Evolutionary conservation across 179 eudicot genomes (phyloP).

Genomic region (Spinacia oleracea): DNA sequence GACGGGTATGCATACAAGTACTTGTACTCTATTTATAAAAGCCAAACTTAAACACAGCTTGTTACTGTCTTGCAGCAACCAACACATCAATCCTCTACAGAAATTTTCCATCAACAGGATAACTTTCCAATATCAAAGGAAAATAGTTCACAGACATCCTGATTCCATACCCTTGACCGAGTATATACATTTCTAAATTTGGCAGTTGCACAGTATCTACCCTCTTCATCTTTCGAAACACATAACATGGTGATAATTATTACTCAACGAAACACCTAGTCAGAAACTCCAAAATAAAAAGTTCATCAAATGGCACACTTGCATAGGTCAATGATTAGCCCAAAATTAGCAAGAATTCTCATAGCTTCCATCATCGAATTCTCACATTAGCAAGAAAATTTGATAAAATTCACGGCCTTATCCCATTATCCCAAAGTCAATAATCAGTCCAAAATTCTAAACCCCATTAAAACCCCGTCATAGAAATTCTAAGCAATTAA

Average conservation of each 20-base stretch:
- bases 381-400: neutral
- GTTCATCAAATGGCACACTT: neutral
- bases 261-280: no score
- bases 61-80: neutral
- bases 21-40: neutral
- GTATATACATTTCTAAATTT: neutral
- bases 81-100: neutral
- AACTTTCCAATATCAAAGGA: neutral
- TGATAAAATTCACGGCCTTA: neutral
- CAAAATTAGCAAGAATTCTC: no score
- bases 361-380: neutral
- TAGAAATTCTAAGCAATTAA: neutral
- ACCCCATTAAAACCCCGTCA: conserved; percentile 13
- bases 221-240: neutral
- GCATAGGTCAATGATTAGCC: neutral
- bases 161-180: neutral
- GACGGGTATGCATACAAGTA: neutral
- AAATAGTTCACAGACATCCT: neutral
- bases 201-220: neutral
- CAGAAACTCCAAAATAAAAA: neutral
- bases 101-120: neutral
- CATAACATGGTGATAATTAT: no score
- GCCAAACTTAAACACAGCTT: neutral
- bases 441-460: neutral
- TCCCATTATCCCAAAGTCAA: neutral